Percentiles rank a stretch among this genome's conserved stretches.
These are phyloP conservation scores for Solanum clarkiae DNA, from an alignment of 257 asterid species.

Conservation along the genomic window DNA sequence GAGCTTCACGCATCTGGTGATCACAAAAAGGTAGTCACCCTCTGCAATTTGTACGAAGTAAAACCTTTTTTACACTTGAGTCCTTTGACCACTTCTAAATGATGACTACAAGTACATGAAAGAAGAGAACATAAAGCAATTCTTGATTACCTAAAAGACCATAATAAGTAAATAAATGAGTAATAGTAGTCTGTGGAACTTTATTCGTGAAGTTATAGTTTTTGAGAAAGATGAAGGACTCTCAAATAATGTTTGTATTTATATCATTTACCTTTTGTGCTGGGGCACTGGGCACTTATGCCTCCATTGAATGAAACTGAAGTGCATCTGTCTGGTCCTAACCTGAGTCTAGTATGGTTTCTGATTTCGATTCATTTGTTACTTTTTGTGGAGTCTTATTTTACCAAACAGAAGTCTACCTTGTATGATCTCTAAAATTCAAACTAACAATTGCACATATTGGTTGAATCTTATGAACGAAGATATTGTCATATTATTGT, in stretches of 20 bases:
- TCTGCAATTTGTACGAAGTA: not conserved
- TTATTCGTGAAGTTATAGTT: not conserved
- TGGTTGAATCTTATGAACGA: not conserved
- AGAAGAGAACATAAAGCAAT: not conserved
- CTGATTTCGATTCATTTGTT: not conserved
- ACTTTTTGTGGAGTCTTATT: not conserved
- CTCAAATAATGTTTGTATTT: not conserved
- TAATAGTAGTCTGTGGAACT: not conserved
- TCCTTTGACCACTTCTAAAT: not conserved
- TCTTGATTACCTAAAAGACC: not conserved
- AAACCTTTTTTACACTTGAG: not conserved
- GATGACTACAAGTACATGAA: not conserved
- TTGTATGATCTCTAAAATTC: not conserved
- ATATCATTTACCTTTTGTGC: not conserved
- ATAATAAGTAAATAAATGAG: not conserved
- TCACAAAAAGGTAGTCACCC: slow-evolving; percentile 51
- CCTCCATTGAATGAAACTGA: not conserved
- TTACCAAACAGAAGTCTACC: not conserved
- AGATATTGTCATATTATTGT: not conserved
- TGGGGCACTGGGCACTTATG: not conserved
- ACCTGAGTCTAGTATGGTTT: not conserved
- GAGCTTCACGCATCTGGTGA: slow-evolving; percentile 55
- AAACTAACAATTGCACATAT: not conserved
- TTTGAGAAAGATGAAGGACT: not conserved
- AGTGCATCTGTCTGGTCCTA: not conserved